phyloP scores from a whole-genome alignment of 2,329 filamentous ascomycete species.

The Penicillium thymicola region DNA sequence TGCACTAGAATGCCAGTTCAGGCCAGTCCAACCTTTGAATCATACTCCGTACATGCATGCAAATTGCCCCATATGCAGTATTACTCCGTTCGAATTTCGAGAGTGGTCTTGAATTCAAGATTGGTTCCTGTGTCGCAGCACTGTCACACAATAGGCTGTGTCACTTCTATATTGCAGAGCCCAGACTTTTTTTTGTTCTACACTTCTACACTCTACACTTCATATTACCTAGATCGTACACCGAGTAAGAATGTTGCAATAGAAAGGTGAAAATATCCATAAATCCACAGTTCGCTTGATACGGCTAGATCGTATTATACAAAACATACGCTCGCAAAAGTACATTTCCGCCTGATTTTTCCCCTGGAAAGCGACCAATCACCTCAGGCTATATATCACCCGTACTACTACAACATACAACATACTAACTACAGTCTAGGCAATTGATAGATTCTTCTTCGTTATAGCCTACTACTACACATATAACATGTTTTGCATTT shows the following conservation, averaged over 20 bases:
- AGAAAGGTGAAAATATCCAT: neutral
- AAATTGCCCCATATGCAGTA: neutral
- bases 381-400: neutral
- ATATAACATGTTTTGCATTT: neutral
- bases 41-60: neutral
- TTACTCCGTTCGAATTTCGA: neutral
- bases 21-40: neutral
- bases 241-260: neutral
- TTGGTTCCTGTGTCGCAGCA: neutral
- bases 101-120: too few species aligned
- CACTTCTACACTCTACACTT: neutral
- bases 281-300: neutral
- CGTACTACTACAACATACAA: neutral
- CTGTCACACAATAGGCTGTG: neutral
- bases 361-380: neutral
- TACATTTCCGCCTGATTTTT: neutral
- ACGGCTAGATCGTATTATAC: neutral
- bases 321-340: neutral
- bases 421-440: neutral
- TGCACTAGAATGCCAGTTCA: neutral
- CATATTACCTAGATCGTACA: neutral
- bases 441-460: neutral
- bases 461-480: neutral
- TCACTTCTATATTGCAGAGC: neutral
- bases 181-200: neutral